These are phyloP conservation scores for Cladosporium sp. DNA, from an alignment of 2,329 filamentous ascomycete genomes.

Conservation along the genomic window DNA sequence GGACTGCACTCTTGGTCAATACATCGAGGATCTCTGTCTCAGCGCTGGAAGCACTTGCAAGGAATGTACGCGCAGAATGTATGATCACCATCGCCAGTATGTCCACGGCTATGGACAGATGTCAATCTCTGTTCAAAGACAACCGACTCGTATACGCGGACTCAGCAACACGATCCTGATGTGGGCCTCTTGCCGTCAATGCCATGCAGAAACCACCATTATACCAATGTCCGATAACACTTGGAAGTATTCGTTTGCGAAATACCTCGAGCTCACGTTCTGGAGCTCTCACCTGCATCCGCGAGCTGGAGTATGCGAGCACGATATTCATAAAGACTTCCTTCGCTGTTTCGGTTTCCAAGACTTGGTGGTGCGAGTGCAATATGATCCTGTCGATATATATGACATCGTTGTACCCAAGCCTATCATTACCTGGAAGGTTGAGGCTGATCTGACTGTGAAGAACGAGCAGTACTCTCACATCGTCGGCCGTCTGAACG, in stretches of 20 bases:
- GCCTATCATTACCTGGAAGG: slow-evolving; percentile 92
- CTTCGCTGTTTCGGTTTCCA: slow-evolving; percentile 87
- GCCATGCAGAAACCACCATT: slow-evolving; percentile 82
- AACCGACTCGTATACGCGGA: slow-evolving; percentile 60
- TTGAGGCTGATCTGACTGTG: slow-evolving; percentile 84
- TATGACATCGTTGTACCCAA: slow-evolving; percentile 92
- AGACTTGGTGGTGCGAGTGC: slow-evolving; percentile 79
- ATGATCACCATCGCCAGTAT: slow-evolving; percentile 91
- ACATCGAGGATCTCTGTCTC: slow-evolving; percentile 83
- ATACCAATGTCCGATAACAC: slow-evolving; percentile 89
- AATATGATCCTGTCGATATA: slow-evolving; percentile 88
- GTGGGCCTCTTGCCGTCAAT: slow-evolving; percentile 96
- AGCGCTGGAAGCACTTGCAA: slow-evolving; percentile 73
- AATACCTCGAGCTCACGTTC: slow-evolving; percentile 95
- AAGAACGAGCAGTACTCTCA: slow-evolving; percentile 87
- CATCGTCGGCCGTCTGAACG: slow-evolving; percentile 75
- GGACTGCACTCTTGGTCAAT: slow-evolving; percentile 91
- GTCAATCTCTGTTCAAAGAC: slow-evolving; percentile 81
- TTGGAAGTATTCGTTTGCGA: slow-evolving; percentile 98
- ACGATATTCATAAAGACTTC: slow-evolving; percentile 90
- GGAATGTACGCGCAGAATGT: slow-evolving; percentile 81
- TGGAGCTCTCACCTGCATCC: slow-evolving; percentile 83
- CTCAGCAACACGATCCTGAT: slow-evolving; percentile 78
- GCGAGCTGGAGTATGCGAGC: slow-evolving; percentile 71
- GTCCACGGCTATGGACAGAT: slow-evolving; percentile 94